Evolutionary conservation across 805 yeast species (phyloP), one percentile per base, ranked within the genome.

Genomic region (Yarrowia osloensis): DNA sequence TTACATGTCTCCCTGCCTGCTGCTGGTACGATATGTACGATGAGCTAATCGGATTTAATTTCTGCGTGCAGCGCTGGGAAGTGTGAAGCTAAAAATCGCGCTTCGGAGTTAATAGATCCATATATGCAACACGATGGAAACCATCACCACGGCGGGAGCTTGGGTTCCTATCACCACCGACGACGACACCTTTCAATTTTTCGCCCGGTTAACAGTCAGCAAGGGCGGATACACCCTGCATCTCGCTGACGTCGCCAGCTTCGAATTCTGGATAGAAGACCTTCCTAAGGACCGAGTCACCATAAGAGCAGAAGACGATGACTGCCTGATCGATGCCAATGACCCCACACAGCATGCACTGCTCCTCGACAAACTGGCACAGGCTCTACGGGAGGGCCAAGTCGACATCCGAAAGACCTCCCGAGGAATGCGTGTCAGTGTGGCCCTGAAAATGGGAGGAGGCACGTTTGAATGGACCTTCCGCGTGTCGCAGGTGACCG

Each of bases 241-340:
- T 17, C 49, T 57, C 5, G 66, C 44, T 4, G 54, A 61, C 3
- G 40, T 61, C 17, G 33, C 22, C 24, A 22, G n/a, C 33, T 19
- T 44, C 8, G 54, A 44, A 31, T 44, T 44, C 33, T 61, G 66
- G 66, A 22, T 7, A 2, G 66, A 61, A 9, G 26, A 17, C 15
- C 44, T 61, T 8, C 29, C 35, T 5, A 44, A 46, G 31, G 66
- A 61, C 24, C 29, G 66, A 31, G 54, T 61, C 31, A 46, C 47
- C 11, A 49, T 31, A n/a, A n/a, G 66, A 61, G 44, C 66, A 3
- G 66, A 61, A 22, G 66, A 61, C 31, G 66, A 61, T 19, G 66
- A 61, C 42, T 61, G 66, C 28, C 49, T 61, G 7, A 61, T 61
- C 19, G 66, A 61, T n/a, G 52, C 66, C 33, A 61, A 61, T 11